A percentile compares a stretch with the other conserved stretches of the same genome.
Evolutionary conservation across 1,284 basidiomycete genomes (phyloP).

Genomic region (Pholiota adiposa): DNA sequence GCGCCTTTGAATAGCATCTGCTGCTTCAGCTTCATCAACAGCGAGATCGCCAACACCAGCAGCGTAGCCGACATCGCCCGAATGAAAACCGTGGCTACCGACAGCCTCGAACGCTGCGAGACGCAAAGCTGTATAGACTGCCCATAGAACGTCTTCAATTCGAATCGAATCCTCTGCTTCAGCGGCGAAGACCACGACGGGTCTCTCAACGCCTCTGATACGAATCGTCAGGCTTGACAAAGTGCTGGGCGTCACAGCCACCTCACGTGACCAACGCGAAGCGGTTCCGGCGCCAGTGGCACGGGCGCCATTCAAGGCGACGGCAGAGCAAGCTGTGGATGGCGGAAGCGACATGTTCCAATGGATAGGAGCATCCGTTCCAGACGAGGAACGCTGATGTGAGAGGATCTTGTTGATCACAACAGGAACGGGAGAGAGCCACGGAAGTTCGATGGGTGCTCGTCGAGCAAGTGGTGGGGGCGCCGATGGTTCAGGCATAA

Average conservation of each 20-base stretch:
- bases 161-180: not conserved
- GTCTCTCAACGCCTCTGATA: not conserved
- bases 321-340: not conserved
- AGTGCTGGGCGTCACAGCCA: not conserved
- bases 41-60: not conserved
- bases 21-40: not conserved
- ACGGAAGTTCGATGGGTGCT: not conserved
- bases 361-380: not conserved
- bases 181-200: slow-evolving; percentile 1
- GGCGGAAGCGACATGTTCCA: not conserved
- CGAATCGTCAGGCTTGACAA: not conserved
- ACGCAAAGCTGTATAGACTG: not conserved
- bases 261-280: not conserved
- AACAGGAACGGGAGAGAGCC: not conserved
- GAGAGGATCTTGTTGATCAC: not conserved
- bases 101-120: not conserved
- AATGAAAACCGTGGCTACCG: not conserved
- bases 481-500: not conserved
- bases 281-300: not conserved
- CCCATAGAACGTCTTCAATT: not conserved
- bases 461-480: not conserved
- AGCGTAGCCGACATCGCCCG: not conserved
- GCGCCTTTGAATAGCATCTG: not conserved
- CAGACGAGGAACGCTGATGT: not conserved
- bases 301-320: not conserved